Conservation (phyloP, 1,284 basidiomycete species). For the Prillingera fragicola region DNA sequence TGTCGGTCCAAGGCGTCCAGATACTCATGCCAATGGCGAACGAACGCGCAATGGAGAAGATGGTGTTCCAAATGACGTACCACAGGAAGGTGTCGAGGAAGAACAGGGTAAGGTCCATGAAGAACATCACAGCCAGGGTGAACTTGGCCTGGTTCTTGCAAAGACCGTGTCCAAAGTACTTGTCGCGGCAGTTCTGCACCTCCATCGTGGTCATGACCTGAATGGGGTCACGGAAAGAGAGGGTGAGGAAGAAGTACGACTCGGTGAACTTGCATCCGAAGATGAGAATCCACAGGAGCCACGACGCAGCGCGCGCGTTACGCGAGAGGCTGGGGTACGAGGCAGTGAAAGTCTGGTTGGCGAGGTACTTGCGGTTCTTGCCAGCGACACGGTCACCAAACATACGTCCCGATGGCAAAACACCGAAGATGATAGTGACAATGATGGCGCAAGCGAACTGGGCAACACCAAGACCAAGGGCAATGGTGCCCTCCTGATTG, state of each 20-base stretch:
- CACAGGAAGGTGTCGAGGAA: slow-evolving; percentile 97
- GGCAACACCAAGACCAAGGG: slow-evolving; percentile 82
- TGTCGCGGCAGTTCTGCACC: slow-evolving; percentile 78
- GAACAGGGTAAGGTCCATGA: slow-evolving; percentile 91
- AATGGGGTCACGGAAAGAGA: slow-evolving; percentile 86
- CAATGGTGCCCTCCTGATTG: slow-evolving; percentile 56
- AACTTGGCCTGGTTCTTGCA: slow-evolving; percentile 87
- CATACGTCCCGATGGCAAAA: slow-evolving; percentile 79
- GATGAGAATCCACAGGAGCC: slow-evolving; percentile 77
- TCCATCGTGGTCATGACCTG: slow-evolving; percentile 88
- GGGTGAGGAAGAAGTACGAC: slow-evolving; percentile 91
- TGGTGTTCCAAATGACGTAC: slow-evolving; percentile 91
- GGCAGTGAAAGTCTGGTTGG: slow-evolving; percentile 91
- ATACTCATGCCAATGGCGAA: slow-evolving; percentile 86
- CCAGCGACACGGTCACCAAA: slow-evolving; percentile 92
- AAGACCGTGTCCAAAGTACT: slow-evolving; percentile 69
- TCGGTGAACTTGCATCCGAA: slow-evolving; percentile 92
- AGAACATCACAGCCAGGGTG: slow-evolving; percentile 88
- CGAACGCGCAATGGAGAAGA: slow-evolving; percentile 82
- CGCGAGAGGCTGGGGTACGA: slow-evolving; percentile 70
- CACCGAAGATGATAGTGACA: slow-evolving; percentile 73
- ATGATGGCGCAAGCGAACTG: slow-evolving; percentile 84
- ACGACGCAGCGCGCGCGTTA: slow-evolving; percentile 62
- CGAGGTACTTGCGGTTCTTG: slow-evolving; percentile 88
- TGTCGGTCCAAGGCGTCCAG: slow-evolving; percentile 96